Evolutionary conservation across 768 basidiomycete genomes (phyloP).

Genomic region (Clitopilus passeckerianus): DNA sequence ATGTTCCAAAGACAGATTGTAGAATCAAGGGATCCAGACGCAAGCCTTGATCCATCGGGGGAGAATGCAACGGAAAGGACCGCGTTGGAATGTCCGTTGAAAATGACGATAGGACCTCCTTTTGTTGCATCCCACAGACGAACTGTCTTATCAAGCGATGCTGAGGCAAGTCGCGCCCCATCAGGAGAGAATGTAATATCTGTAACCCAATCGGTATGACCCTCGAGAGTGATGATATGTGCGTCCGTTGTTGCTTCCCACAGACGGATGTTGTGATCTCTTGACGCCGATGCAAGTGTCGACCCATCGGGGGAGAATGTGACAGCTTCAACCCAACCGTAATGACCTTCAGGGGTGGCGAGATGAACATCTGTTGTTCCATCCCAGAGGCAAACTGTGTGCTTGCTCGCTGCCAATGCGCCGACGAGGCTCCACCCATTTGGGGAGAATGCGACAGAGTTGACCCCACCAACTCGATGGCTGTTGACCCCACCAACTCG

Average conservation of each 20-base stretch:
- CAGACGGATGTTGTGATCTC: constrained; percentile 84
- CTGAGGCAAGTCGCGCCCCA: constrained; percentile 87
- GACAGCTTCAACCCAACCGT: constrained; percentile 82
- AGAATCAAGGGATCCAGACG: background rate
- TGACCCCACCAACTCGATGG: background rate
- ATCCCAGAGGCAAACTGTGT: background rate
- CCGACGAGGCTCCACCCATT: background rate
- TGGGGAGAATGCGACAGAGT: background rate
- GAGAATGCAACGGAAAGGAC: background rate
- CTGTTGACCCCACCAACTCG: too few species aligned
- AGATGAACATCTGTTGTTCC: background rate
- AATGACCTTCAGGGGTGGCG: constrained; percentile 63
- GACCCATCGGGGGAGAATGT: constrained; percentile 84
- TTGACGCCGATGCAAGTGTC: constrained; percentile 86
- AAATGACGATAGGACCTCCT: constrained; percentile 37
- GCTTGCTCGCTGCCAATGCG: background rate
- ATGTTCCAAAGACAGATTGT: background rate
- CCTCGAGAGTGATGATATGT: constrained; percentile 38
- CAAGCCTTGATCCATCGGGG: background rate
- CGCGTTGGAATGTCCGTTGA: background rate
- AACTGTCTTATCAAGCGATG: constrained; percentile 93
- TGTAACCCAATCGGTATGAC: constrained; percentile 93
- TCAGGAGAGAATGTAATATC: constrained; percentile 89
- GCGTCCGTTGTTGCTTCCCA: constrained; percentile 68
- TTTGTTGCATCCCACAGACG: constrained; percentile 91